Evolutionary conservation across 2,329 filamentous ascomycete genomes (phyloP), one percentile per base, ranked within the genome.

Genomic region (Graphiopsis chlorocephala): DNA sequence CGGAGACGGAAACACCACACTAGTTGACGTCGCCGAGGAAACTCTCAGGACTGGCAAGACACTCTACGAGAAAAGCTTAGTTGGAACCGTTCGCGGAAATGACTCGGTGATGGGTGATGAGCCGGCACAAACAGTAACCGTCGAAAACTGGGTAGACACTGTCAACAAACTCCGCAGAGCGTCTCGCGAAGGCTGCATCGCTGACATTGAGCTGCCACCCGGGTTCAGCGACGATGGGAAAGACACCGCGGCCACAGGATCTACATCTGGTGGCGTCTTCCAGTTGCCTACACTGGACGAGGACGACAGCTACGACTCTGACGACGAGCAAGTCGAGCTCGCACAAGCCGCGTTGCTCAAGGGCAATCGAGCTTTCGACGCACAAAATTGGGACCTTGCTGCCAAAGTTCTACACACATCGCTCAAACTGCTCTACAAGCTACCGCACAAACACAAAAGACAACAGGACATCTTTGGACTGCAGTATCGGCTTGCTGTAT

Each of bases 301-400:
- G 23, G 61, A 67, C n/a, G 64, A 61, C 5, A 31, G 31, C 29
- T 42, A 61, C 15, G 63, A 65, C 23, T 69, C 59, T 26, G 72
- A 73, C 8, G 71, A 74, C 61, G 72, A 75, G 64, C 63, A 72
- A 17, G 66, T 67, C 17, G 72, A 75, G 52, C 67, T 74, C 29
- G 72, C 71, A 14, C 70, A 71, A 65, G 66, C 71, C 52, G 72
- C 73, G n/a, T 61, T 73, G 45, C 68, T 69, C 10, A 72, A 70
- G 8, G 73, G 72, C 23, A 68, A 64, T 17, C 61, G 65, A 61
- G 68, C 72, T 25, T 74, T 74, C 67, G 67, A 70, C 6, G 63
- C 63, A 14, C 58, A 61, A 52, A 63, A 71, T 48, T 75, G 70
- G 68, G 53, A 63, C 12, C 69, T 70, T 25, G 72, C 73, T 28